Evolutionary conservation across 768 basidiomycete genomes (phyloP), one percentile per base, ranked within the genome.

Genomic region (Amanita molliuscula): DNA sequence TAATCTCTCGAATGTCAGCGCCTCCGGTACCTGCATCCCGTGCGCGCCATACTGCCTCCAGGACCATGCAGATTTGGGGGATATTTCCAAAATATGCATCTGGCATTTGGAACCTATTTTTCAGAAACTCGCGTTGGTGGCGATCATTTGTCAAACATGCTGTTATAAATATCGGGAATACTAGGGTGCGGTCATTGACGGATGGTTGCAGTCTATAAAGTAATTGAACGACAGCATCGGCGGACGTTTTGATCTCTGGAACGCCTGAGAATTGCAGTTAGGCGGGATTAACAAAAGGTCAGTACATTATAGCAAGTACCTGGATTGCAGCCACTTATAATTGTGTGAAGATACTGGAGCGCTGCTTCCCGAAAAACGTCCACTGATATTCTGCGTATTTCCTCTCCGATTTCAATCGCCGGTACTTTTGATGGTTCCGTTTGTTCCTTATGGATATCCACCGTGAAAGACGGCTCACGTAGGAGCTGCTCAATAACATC

Each of bases 81-180:
- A 78, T 58, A 62, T 82, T 83, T 3, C 82, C 83, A 54, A 81
- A 73, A 54, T 69, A 72, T 55, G 73, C 72, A 57, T 83, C 77
- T 53, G 77, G 72, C 26, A 60, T 65, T 21, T 76, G 72, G 43
- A 87, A 60, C 44, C 81, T 71, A 20, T 67, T 64, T 58, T 78
- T 82, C 62, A 84, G 68, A 56, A 80, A 73, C 45, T 80, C 78
- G 31, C 81, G 72, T 44, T 70, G 70, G 35, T 62, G 66, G 15
- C 71, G 76, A 61, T 82, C 78, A 62, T 86, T 80, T 40, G 84
- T 77, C 74, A 89, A 74, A 62, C 79, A 79, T 4, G 82, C 88
- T 26, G 82, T 79, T 36, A 91, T 68, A 61, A 79, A 82, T 49
- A 87, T 74, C 25, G 88, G 86, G 64, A 88, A 83, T 18, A 86